Conservation (phyloP, 805 yeast species). For the Ogataea glucozyma region DNA sequence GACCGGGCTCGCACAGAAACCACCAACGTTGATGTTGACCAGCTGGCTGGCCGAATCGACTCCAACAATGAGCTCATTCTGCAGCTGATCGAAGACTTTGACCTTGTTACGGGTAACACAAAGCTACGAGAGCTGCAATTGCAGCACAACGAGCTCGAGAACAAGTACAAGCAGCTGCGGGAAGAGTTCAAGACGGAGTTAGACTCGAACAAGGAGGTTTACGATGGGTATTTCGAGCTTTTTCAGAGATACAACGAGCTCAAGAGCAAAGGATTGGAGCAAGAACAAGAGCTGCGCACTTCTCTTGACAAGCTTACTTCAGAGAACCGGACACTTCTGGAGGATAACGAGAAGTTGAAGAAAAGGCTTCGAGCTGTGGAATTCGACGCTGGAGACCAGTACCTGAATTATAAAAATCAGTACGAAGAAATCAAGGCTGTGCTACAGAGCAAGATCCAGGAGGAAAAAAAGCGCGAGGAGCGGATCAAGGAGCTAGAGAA, state of each 20-base stretch:
- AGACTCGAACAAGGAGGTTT: slow-evolving; percentile 26
- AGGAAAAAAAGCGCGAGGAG: slow-evolving; percentile 13
- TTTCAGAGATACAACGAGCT: slow-evolving; percentile 20
- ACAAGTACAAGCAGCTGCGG: slow-evolving; percentile 23
- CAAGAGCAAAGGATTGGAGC: slow-evolving; percentile 3
- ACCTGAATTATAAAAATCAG: slow-evolving; percentile 18
- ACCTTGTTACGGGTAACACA: slow-evolving; percentile 15
- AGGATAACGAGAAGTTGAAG: slow-evolving; percentile 12
- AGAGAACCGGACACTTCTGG: slow-evolving; percentile 13
- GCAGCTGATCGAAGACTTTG: slow-evolving; percentile 17
- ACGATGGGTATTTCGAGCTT: slow-evolving; percentile 28
- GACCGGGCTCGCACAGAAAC: too few relatives aligned
- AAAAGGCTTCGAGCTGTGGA: slow-evolving; percentile 6
- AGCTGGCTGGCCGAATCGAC: slow-evolving; percentile 10
- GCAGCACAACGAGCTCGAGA: slow-evolving; percentile 21
- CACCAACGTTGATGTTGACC: neutral
- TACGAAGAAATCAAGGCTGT: slow-evolving; percentile 20
- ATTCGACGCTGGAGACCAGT: slow-evolving; percentile 11
- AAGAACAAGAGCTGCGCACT: slow-evolving; percentile 5
- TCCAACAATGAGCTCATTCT: slow-evolving; percentile 16
- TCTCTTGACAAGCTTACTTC: slow-evolving; percentile 8
- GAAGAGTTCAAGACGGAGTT: slow-evolving; percentile 27
- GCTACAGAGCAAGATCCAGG: slow-evolving; percentile 14
- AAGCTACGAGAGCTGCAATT: slow-evolving; percentile 15
- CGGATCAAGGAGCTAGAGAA: slow-evolving; percentile 9